Percentiles rank a stretch among this genome's conserved stretches.
Evolutionary conservation across 495 filamentous ascomycete genomes (phyloP).

Genomic region (Talaromyces thailandensis): DNA sequence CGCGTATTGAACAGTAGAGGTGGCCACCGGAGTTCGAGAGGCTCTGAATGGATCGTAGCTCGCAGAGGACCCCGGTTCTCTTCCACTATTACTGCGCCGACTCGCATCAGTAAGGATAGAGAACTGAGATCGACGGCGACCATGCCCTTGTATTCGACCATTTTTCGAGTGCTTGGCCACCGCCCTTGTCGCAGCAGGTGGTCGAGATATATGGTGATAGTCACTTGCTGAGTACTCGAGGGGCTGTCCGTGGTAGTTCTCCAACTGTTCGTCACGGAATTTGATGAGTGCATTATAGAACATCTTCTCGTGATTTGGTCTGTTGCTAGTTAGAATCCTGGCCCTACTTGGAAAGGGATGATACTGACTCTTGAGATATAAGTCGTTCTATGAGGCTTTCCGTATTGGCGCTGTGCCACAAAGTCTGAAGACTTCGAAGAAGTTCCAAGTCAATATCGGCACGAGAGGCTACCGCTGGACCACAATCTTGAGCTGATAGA

Average conservation of each 20-base stretch:
- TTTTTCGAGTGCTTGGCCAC: slow-evolving; percentile 32
- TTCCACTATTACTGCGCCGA: slow-evolving; percentile 29
- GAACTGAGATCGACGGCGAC: slow-evolving; percentile 55
- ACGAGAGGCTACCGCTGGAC: slow-evolving; percentile 34
- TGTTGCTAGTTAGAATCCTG: slow-evolving; percentile 20
- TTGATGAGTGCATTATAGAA: slow-evolving; percentile 79
- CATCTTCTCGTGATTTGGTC: slow-evolving; percentile 77
- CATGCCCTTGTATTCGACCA: slow-evolving; percentile 21
- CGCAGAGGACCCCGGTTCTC: slow-evolving; percentile 35
- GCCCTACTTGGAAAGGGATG: not conserved
- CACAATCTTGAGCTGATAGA: slow-evolving; percentile 45
- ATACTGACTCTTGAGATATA: slow-evolving; percentile 56
- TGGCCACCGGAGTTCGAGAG: slow-evolving; percentile 40
- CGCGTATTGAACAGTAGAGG: slow-evolving; percentile 35
- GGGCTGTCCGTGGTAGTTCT: slow-evolving; percentile 67
- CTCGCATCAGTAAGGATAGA: slow-evolving; percentile 57
- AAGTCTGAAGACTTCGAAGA: slow-evolving; percentile 69
- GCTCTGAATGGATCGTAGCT: slow-evolving; percentile 82
- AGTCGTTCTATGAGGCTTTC: slow-evolving; percentile 60
- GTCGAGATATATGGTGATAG: slow-evolving; percentile 66
- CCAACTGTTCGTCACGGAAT: slow-evolving; percentile 71
- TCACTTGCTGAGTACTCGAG: slow-evolving; percentile 77
- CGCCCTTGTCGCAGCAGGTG: slow-evolving; percentile 33
- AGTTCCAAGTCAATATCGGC: slow-evolving; percentile 69
- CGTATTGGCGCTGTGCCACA: slow-evolving; percentile 78